A percentile compares a stretch with the other conserved stretches of the same genome.
These are phyloP conservation scores for Basipetospora sp. DNA, from an alignment of 2,329 filamentous ascomycete genomes.

Conservation along the genomic window DNA sequence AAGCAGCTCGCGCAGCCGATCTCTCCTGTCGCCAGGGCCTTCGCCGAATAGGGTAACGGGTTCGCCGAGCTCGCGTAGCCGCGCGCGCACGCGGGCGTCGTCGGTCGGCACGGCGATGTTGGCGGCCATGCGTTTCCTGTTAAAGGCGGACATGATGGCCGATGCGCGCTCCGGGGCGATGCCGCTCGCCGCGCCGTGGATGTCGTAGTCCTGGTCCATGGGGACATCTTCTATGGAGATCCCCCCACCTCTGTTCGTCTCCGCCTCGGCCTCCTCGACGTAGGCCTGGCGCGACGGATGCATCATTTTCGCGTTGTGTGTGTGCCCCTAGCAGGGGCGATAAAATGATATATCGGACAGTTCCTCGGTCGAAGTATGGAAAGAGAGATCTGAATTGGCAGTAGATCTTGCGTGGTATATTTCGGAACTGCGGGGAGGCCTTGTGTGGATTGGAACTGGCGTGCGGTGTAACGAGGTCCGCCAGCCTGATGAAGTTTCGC, in stretches of 20 bases:
- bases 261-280: slow-evolving; percentile 63
- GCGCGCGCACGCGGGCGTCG: slow-evolving; percentile 68
- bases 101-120: slow-evolving; percentile 87
- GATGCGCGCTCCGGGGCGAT: slow-evolving; percentile 69
- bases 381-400: too few species aligned
- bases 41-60: slow-evolving; percentile 92
- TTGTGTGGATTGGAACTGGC: too few species aligned
- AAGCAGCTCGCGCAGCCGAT: slow-evolving; percentile 70
- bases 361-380: too few species aligned
- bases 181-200: slow-evolving; percentile 50
- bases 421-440: too few species aligned
- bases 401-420: too few species aligned
- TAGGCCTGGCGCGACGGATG: slow-evolving; percentile 87
- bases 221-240: slow-evolving; percentile 37
- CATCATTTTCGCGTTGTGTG: slow-evolving; percentile 36
- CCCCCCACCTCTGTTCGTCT: slow-evolving; percentile 21
- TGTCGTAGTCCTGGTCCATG: slow-evolving; percentile 69
- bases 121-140: slow-evolving; percentile 76
- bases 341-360: neutral
- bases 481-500: too few species aligned
- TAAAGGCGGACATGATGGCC: slow-evolving; percentile 74
- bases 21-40: slow-evolving; percentile 68
- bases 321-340: neutral
- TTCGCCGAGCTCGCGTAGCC: slow-evolving; percentile 74
- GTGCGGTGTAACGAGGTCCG: too few species aligned